Percentiles rank a stretch among this genome's conserved stretches.
Conservation (phyloP, 225 moss, liverwort and hornwort genomes). For the Thuidium tamariscinum region DNA sequence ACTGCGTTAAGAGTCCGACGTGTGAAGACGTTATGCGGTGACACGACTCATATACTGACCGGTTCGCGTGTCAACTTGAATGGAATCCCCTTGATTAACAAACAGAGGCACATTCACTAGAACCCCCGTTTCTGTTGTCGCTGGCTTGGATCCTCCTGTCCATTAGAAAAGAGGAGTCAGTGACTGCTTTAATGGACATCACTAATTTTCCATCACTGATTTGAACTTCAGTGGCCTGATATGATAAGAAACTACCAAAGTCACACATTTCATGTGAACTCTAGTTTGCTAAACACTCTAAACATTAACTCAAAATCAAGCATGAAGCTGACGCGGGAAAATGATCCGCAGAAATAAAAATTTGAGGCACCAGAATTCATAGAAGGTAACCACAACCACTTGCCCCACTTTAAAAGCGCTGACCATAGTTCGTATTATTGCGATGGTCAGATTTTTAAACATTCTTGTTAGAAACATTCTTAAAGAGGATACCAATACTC, state of each 20-base stretch:
- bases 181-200: neutral
- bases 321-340: neutral
- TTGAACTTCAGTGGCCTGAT: neutral
- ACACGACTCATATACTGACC: slow-evolving; percentile 65
- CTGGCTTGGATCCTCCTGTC: slow-evolving; percentile 78
- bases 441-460: neutral
- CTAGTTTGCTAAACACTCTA: neutral
- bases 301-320: neutral
- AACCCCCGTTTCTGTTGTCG: slow-evolving; percentile 81
- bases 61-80: slow-evolving; percentile 80
- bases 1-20: neutral
- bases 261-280: neutral
- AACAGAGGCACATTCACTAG: slow-evolving; percentile 72
- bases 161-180: neutral
- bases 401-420: neutral
- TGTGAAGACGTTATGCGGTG: neutral
- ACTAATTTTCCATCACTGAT: neutral
- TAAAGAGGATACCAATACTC: neutral
- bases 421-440: neutral
- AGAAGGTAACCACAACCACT: neutral
- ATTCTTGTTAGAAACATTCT: neutral
- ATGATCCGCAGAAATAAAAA: neutral
- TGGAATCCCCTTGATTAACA: slow-evolving; percentile 66
- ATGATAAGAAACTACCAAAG: neutral
- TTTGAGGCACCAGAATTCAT: neutral